Evolutionary conservation across 352 stramenopile species (phyloP), one percentile per base, ranked within the genome.

Genomic region (Chrysophaeum taylorii): DNA sequence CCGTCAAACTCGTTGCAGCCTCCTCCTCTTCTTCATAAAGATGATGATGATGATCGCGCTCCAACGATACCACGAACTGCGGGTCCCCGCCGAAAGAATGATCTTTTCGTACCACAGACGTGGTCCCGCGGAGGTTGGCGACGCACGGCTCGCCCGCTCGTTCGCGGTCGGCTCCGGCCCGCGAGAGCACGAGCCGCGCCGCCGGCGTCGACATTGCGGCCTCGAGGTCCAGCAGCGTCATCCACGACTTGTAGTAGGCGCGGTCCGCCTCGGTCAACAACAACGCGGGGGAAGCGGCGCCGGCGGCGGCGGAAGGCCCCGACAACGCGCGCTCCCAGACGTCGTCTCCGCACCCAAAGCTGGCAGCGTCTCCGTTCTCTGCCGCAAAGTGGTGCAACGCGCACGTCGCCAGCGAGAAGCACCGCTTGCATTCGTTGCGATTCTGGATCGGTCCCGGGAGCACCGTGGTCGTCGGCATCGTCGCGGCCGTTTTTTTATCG

Each of bases 201-300:
- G 12, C 39, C 39, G 39, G 21, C 39, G 39, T 21, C 12, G 12
- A 4, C 50, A 23, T 7, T 2, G 57, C 57, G 12, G 33, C 57
- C 35, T 66, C 57, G 57, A 66, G 33, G 33, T 66, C 57, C 33
- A 66, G 31, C 31, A 66, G 7, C 2, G 57, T 36, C 33, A 29
- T 23, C 57, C 57, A 66, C 5, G 33, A 21, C 33, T 1, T 12
- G 57, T 66, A 66, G 57, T 66, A 66, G 1, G 9, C 57, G 2
- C 7, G 16, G 31, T 42, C 57, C 2, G 31, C 2, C 12, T 2
- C 57, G 35, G n/a, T n/a, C n/a, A n/a, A n/a, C n/a, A n/a, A n/a
- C n/a, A n/a, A n/a, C n/a, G n/a, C n/a, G n/a, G n/a, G n/a, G n/a
- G n/a, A n/a, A n/a, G n/a, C n/a, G n/a, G n/a, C n/a, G n/a, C n/a